phyloP scores from a whole-genome alignment of 345 rosid genomes.

The Populus davidiana region DNA sequence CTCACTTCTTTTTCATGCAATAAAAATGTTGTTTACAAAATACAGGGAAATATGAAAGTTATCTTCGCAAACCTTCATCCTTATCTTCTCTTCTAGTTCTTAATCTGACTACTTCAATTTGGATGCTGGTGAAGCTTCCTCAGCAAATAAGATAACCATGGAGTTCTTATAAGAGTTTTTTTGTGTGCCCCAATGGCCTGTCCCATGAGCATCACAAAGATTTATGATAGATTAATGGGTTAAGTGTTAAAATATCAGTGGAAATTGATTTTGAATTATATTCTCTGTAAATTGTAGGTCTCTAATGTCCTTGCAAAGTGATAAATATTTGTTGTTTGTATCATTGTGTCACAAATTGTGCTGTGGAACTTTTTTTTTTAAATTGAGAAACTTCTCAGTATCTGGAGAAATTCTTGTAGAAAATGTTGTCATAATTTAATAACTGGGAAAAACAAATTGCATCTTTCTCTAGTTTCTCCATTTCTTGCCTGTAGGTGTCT shows the following conservation, averaged over 20 bases:
- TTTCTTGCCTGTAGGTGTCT: background rate
- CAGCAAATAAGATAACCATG: background rate
- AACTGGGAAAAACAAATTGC: background rate
- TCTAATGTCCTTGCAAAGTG: background rate
- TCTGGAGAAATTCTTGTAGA: too few species aligned
- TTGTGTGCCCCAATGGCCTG: background rate
- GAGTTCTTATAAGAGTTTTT: background rate
- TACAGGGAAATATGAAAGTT: background rate
- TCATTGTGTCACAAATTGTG: background rate
- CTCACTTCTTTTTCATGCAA: background rate
- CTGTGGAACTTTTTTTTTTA: background rate
- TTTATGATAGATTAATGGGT: background rate
- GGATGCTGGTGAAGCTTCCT: background rate
- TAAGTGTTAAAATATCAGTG: background rate
- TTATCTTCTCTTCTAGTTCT: background rate
- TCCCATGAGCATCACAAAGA: background rate
- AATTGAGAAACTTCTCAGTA: background rate
- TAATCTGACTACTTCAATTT: background rate
- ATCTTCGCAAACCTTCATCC: background rate
- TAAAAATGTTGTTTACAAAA: background rate
- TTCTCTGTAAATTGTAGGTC: background rate
- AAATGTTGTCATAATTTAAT: background rate
- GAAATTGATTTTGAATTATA: background rate
- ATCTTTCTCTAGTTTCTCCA: background rate
- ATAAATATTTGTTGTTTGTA: background rate